These are phyloP conservation scores for Limnanthes douglasii DNA, from an alignment of 345 rosid species.

Conservation along the genomic window DNA sequence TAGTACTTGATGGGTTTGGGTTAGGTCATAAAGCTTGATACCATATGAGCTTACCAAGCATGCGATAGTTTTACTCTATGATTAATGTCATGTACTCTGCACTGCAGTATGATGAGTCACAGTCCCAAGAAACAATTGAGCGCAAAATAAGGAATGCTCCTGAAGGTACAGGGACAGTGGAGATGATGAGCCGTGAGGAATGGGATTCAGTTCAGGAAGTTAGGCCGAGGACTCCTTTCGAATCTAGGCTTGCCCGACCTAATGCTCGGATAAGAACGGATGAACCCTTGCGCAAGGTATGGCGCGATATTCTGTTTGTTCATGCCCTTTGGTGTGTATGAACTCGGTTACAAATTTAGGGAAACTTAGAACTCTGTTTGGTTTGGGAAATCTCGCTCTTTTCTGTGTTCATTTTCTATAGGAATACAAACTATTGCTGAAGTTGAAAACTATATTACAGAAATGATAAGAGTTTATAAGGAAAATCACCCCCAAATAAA, in stretches of 20 bases:
- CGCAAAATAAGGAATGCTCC: constrained; percentile 76
- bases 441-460: too few relatives aligned
- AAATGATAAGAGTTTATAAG: too few relatives aligned
- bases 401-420: too few relatives aligned
- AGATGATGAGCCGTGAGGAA: constrained; percentile 76
- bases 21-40: neutral
- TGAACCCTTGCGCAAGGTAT: constrained; percentile 52
- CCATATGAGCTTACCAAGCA: too few relatives aligned
- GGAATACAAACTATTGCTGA: too few relatives aligned
- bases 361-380: too few relatives aligned
- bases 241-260: constrained; percentile 88
- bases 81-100: constrained; percentile 2
- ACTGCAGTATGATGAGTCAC: constrained; percentile 63
- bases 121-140: constrained; percentile 81
- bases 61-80: too few relatives aligned
- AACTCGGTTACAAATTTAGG: too few relatives aligned
- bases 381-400: too few relatives aligned
- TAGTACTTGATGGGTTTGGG: neutral
- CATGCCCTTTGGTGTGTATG: too few relatives aligned
- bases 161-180: constrained; percentile 59
- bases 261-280: constrained; percentile 76
- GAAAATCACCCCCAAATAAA: too few relatives aligned
- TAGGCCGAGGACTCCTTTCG: constrained; percentile 93
- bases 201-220: constrained; percentile 81
- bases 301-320: constrained; percentile 1